Percentiles rank a stretch among this genome's conserved stretches.
These are phyloP conservation scores for Scheffersomyces ergatensis DNA, from an alignment of 805 yeast genomes.

Conservation along the genomic window DNA sequence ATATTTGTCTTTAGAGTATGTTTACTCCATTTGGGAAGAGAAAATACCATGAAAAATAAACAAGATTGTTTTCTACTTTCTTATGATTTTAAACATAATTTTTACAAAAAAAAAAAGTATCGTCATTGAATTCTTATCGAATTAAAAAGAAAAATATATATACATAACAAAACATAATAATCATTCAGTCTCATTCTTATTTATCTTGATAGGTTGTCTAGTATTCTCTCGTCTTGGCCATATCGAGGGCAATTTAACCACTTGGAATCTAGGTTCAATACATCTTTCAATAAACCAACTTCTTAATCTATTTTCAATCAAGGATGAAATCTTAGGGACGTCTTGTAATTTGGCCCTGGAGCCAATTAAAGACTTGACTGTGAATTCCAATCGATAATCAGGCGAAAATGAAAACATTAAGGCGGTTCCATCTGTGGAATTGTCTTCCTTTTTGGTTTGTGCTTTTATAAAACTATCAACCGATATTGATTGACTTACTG, in stretches of 20 bases:
- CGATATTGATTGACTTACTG: not conserved
- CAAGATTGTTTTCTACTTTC: too few relatives aligned
- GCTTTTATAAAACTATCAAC: constrained; percentile 1
- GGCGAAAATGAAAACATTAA: constrained; percentile 89
- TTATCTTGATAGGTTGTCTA: constrained; percentile 21
- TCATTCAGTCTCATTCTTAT: constrained; percentile 2
- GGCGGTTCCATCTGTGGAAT: constrained; percentile 51
- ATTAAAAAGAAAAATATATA: not conserved
- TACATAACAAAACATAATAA: not conserved
- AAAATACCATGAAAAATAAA: too few relatives aligned
- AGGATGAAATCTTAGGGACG: constrained; percentile 84
- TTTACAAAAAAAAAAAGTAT: too few relatives aligned
- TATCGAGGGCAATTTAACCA: constrained; percentile 76
- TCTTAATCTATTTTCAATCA: constrained; percentile 78
- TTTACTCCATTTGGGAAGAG: too few relatives aligned
- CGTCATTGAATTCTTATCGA: not conserved
- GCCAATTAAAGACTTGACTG: constrained; percentile 86
- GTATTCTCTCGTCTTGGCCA: constrained; percentile 65
- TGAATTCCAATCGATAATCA: constrained; percentile 85
- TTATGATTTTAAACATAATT: too few relatives aligned
- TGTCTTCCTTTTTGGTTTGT: not conserved
- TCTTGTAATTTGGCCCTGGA: constrained; percentile 89
- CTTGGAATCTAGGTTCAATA: constrained; percentile 90
- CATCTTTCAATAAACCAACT: constrained; percentile 92
- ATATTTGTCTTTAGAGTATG: too few relatives aligned